phyloP scores from a whole-genome alignment of 1,139 yeast species.

The Candida sanyaensis region DNA sequence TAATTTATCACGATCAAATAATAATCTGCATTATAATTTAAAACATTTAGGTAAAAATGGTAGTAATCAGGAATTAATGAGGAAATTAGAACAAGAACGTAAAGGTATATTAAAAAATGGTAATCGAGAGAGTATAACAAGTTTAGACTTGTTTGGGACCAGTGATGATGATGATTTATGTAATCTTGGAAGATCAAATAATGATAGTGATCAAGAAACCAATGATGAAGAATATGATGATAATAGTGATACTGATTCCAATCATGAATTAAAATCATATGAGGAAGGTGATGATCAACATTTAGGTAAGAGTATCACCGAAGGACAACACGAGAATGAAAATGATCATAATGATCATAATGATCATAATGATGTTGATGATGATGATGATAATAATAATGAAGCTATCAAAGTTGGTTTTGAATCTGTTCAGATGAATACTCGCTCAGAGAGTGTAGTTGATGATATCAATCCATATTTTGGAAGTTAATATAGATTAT shows the following conservation, averaged over 20 bases:
- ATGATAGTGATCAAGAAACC: constrained; percentile 6
- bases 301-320: neutral
- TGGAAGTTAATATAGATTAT: constrained; percentile 5
- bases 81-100: constrained; percentile 8
- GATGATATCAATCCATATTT: constrained; percentile 11
- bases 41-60: constrained; percentile 2
- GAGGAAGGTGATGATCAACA: constrained; percentile 5
- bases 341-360: no score
- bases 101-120: constrained; percentile 7
- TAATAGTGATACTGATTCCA: neutral
- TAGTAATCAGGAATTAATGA: constrained; percentile 6
- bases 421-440: constrained; percentile 5
- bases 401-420: constrained; percentile 1
- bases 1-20: constrained; percentile 20
- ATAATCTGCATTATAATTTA: constrained; percentile 9
- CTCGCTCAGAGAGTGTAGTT: constrained; percentile 9
- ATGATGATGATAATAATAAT: neutral
- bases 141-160: constrained; percentile 9
- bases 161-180: constrained; percentile 13
- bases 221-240: constrained; percentile 1
- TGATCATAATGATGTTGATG: no score
- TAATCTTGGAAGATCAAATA: constrained; percentile 9
- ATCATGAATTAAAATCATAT: neutral
- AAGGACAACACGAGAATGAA: constrained; percentile 4
- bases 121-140: constrained; percentile 4